Conservation (phyloP, 768 basidiomycete genomes). For the Lyophyllum semitale region DNA sequence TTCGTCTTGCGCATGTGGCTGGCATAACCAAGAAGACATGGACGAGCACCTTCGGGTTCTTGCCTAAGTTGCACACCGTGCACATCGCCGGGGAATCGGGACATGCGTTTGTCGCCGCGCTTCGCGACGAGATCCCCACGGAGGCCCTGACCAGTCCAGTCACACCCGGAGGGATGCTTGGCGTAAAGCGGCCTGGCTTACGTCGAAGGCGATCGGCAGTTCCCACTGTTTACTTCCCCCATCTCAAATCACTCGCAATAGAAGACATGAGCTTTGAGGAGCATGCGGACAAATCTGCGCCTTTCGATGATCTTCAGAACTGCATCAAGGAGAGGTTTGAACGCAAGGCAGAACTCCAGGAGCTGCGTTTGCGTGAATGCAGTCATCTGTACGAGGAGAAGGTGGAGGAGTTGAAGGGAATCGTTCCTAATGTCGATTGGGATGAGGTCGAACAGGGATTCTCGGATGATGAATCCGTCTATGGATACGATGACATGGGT, state of each 20-base stretch:
- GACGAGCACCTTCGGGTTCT: slow-evolving; percentile 25
- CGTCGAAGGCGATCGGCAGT: slow-evolving; percentile 13
- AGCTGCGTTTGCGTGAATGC: slow-evolving; percentile 30
- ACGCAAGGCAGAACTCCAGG: slow-evolving; percentile 27
- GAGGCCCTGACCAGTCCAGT: slow-evolving; percentile 10
- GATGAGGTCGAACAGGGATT: slow-evolving; percentile 29
- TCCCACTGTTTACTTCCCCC: slow-evolving; percentile 26
- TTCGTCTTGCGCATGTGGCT: slow-evolving; percentile 23
- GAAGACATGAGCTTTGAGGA: slow-evolving; percentile 25
- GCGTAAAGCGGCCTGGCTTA: slow-evolving; percentile 12
- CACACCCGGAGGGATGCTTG: slow-evolving; percentile 11
- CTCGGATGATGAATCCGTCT: slow-evolving; percentile 11
- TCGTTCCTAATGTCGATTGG: slow-evolving; percentile 36
- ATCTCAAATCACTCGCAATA: slow-evolving; percentile 24
- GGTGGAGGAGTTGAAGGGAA: slow-evolving; percentile 25
- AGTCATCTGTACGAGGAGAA: slow-evolving; percentile 17
- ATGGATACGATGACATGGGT: slow-evolving; percentile 17
- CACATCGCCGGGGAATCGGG: slow-evolving; percentile 23
- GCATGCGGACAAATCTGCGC: not conserved
- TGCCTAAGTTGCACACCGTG: slow-evolving; percentile 26
- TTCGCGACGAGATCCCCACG: slow-evolving; percentile 19
- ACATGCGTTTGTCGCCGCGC: slow-evolving; percentile 23
- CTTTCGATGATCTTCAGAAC: slow-evolving; percentile 16
- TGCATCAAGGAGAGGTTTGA: slow-evolving; percentile 33
- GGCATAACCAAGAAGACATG: slow-evolving; percentile 20